Evolutionary conservation across 1,284 basidiomycete genomes (phyloP), one percentile per base, ranked within the genome.

Genomic region (Ceratobasidium sp.): DNA sequence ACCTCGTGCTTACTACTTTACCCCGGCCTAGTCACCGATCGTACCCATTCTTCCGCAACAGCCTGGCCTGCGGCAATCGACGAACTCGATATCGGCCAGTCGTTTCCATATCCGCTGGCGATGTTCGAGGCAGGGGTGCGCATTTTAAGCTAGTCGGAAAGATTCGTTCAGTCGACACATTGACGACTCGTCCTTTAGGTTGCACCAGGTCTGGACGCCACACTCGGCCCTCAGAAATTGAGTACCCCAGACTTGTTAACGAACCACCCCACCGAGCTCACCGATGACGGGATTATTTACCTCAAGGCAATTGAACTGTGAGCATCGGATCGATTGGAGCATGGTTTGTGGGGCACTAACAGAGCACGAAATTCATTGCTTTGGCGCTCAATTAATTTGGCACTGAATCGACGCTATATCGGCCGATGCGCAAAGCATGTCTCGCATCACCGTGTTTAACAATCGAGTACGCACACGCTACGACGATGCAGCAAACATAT

Each of bases 391-490:
- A 44, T 68, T n/a, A n/a, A 60, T 33, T 33, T 38, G 27, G 41
- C 41, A 12, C 18, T 52, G 46, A 50, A 67, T 35, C 46, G 46
- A 35, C 27, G 23, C 35, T 20, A 20, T 23, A 30, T 50, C 48
- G 65, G 38, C 48, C 65, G 48, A 44, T 67, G 46, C 12, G 12
- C 65, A 52, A 48, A 52, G 65, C 27, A 18, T 73, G 30, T 62
- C 59, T 52, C 71, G 71, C 35, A 60, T 74, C 10, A 74, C 71
- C 27, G 71, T 65, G 20, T 74, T 74, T 33, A 74, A 74, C 60
- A 74, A 62, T 48, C 57, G 71, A 52, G 71, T 74, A 48, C 71
- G 71, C 30, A 74, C 71, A 33, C 71, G 71, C 4, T 74, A 74
- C 33, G 60, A 52, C 20, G 71, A 74, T 74, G 59, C 71, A 18